Base-by-base conservation (phyloP, 768 basidiomycete species). In the Boletus subparvulus region DNA sequence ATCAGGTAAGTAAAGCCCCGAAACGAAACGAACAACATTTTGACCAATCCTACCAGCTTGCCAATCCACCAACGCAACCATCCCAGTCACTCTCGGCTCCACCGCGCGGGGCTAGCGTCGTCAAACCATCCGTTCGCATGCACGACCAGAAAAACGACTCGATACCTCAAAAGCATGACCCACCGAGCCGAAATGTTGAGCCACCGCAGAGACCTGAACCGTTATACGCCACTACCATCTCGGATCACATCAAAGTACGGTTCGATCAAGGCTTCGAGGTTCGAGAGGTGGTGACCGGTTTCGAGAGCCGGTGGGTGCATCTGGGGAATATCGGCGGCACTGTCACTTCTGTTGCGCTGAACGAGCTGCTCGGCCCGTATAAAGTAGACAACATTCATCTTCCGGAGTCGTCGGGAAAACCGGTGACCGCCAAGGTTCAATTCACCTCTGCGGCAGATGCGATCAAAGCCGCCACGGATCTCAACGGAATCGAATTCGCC, bases 241-340 rank as follows among this genome's bases (percentile, higher is more conserved):
- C 83, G 41, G 80, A 84, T 37, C 79, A 86, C 52, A 84, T 80
- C 21, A 77, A 74, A 49, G 79, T 86, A 19, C 80, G 75, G 21
- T 74, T 90, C 45, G 79, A 79, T 33, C 68, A 81, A 0, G 90
- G 91, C 0, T 88, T 88, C 45, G 75, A 77, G 2, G 77, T 92
- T 3, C 67, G 74, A 26, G 77, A 82, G 0, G 66, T 91, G 7
- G 69, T 69, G 8, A 90, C 89, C 2, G 85, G 85, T 1, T 86
- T 90, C 41, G 90, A 93, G 62, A 85, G 85, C 0, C 80, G 79
- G 7, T 83, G 82, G 75, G 64, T 91, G 10, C 73, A 78, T 37
- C 59, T 92, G 2, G 74, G 75, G 6, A 81, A 85, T 24, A 64
- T 92, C 4, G 80, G 82, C 0, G 39, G 58, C 0, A 57, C 58